Evolutionary conservation across 108 stramenopile species (phyloP).

Genomic region (Cyclotella kingstonii): DNA sequence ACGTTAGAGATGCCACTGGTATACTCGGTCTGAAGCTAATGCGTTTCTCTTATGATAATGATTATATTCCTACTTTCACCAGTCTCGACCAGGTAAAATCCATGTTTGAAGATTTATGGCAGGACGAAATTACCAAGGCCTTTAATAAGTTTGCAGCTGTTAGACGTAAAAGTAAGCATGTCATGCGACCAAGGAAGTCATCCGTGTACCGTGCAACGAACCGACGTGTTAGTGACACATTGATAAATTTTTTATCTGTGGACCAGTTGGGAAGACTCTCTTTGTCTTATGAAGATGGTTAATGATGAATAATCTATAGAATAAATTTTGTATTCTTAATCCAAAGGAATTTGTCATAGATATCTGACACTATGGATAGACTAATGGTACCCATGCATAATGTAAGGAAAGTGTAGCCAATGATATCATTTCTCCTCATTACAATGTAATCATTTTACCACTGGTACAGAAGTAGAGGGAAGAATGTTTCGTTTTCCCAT

Average conservation of each 20-base stretch:
- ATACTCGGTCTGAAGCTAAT: conserved; percentile 34
- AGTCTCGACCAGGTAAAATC: conserved; percentile 5
- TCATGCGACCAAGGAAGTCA: conserved; percentile 17
- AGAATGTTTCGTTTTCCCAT: too few species aligned
- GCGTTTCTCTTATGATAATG: conserved; percentile 16
- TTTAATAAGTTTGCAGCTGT: not conserved
- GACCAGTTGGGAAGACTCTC: too few species aligned
- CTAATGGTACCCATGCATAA: too few species aligned
- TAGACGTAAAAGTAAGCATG: not conserved
- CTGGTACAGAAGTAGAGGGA: too few species aligned
- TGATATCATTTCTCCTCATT: too few species aligned
- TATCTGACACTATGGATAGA: too few species aligned
- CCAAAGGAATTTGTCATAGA: too few species aligned
- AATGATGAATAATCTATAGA: too few species aligned
- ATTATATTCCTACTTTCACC: conserved; percentile 15
- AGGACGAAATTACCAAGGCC: conserved; percentile 20
- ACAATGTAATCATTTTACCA: too few species aligned
- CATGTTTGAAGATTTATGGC: conserved; percentile 3
- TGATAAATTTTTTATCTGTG: conserved; percentile 9
- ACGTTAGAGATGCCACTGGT: conserved; percentile 29
- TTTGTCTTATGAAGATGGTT: too few species aligned
- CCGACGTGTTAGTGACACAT: conserved; percentile 27
- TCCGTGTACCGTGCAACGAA: conserved; percentile 27
- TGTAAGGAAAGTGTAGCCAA: too few species aligned
- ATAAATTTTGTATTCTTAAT: too few species aligned